Base-by-base conservation (phyloP, 1,284 basidiomycete genomes). In the Ganoderma lingzhi region DNA sequence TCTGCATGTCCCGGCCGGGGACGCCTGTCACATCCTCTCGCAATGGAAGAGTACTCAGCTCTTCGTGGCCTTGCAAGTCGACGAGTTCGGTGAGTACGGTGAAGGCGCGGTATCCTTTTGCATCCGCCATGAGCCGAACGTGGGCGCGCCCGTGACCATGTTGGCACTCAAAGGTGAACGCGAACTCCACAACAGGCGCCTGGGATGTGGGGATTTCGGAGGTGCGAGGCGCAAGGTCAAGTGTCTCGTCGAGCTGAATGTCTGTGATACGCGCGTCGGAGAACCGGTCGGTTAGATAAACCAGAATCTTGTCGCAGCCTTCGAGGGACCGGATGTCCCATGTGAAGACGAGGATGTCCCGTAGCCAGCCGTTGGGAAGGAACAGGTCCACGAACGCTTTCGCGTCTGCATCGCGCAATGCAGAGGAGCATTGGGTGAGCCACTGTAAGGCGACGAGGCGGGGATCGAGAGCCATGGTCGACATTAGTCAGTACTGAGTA, bases 311-410 rank as follows among this genome's bases (percentile, higher is more conserved):
- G 2, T 78, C 62, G 6, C 71, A 66, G 8, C 86, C 84, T 66
- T 82, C 80, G 74, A 90, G 86, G 0, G 89, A 87, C 41, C 90
- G 86, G 69, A 89, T 85, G 74, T 89, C 85, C 88, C 88, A 91
- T 3, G 89, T 88, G 63, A 90, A 81, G 0, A 88, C 82, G n/a
- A 90, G 82, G 70, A 88, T 82, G 76, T 91, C 90, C 30, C 88
- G 81, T 85, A 87, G 86, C 77, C 82, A 83, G 1, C 85, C 83
- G 55, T 85, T 81, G 0, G 82, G 79, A 15, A 83, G 77, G 67
- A 88, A 81, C 23, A 85, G 78, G 28, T 76, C 63, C 5, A 76
- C 70, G 44, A 85, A 70, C 0, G 73, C 78, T 3, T 80, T 74
- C 9, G 79, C 75, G 64, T 89, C 77, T 53, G 74, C 75, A 0